A percentile compares a stretch with the other conserved stretches of the same genome.
phyloP scores from a whole-genome alignment of 2,329 filamentous ascomycete genomes.

The Massarina eburnea region DNA sequence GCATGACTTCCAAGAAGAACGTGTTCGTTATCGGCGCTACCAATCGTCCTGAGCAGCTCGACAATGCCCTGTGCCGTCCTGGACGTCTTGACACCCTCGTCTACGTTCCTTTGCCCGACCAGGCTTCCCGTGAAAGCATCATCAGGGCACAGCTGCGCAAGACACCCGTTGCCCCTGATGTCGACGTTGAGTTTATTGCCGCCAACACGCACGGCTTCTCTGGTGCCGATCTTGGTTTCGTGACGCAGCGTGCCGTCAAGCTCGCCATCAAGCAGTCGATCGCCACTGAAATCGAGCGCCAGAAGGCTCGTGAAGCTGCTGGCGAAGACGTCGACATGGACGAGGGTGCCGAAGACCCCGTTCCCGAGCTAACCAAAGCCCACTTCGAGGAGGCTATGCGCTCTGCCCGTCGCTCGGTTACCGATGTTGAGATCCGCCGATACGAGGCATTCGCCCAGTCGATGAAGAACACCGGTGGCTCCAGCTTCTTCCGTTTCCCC shows the following conservation, averaged over 20 bases:
- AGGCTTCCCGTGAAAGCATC: conserved; percentile 84
- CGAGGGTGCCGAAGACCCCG: conserved; percentile 80
- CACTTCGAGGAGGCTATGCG: conserved; percentile 99
- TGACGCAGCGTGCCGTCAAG: conserved; percentile 98
- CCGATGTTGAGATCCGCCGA: conserved; percentile 93
- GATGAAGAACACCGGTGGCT: conserved; percentile 97
- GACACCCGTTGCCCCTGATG: conserved; percentile 85
- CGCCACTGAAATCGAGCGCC: conserved; percentile 80
- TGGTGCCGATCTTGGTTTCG: conserved; percentile 98
- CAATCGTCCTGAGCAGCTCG: conserved; percentile 97
- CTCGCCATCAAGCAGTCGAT: conserved; percentile 99
- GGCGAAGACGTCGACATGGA: conserved; percentile 70
- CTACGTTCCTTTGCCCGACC: conserved; percentile 95
- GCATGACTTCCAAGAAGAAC: conserved; percentile 99
- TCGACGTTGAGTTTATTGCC: conserved; percentile 89
- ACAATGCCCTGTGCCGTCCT: conserved; percentile 95
- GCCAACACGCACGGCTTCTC: conserved; percentile 98
- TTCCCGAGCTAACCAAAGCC: conserved; percentile 90
- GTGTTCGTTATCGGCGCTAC: conserved; percentile 99
- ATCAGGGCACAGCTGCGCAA: conserved; percentile 96
- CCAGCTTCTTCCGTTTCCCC: conserved; percentile 97
- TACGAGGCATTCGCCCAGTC: conserved; percentile 99
- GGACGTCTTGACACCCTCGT: conserved; percentile 98
- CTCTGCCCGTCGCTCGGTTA: conserved; percentile 88
- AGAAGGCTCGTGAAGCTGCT: conserved; percentile 83